Conservation (phyloP, 768 basidiomycete species). For the Asterophora lycoperdoides region DNA sequence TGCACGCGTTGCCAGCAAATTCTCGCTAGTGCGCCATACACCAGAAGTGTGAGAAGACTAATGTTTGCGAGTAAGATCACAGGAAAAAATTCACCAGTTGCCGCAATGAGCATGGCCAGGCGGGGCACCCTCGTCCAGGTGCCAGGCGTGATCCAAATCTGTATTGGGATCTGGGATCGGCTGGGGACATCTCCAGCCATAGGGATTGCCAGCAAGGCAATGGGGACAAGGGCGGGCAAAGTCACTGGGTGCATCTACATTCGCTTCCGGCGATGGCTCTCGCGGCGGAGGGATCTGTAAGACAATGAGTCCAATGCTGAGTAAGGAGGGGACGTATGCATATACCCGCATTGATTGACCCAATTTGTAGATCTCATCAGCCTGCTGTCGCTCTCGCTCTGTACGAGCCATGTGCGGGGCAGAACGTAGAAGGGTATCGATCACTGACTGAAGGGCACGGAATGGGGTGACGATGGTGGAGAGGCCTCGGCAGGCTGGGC, state of each 20-base stretch:
- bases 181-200: constrained; percentile 77
- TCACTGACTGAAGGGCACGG: constrained; percentile 64
- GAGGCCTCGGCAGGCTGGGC: constrained; percentile 74
- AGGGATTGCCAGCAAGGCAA: constrained; percentile 63
- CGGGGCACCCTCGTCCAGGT: constrained; percentile 69
- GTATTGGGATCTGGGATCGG: constrained; percentile 69
- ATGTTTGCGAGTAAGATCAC: background rate
- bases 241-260: constrained; percentile 58
- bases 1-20: constrained; percentile 63
- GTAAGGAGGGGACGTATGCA: constrained; percentile 9
- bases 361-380: constrained; percentile 72
- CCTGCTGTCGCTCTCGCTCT: constrained; percentile 70
- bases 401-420: constrained; percentile 67
- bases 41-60: background rate
- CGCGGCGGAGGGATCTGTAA: constrained; percentile 71
- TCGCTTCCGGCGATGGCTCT: constrained; percentile 74
- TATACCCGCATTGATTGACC: constrained; percentile 60
- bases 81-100: constrained; percentile 52
- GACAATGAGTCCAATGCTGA: constrained; percentile 10
- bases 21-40: constrained; percentile 48
- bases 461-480: constrained; percentile 69
- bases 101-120: constrained; percentile 80
- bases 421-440: constrained; percentile 68
- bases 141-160: constrained; percentile 74
- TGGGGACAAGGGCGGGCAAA: constrained; percentile 79